Evolutionary conservation across 306 rosid genomes (phyloP), one percentile per base, ranked within the genome.

Genomic region (Dryas drummondii): DNA sequence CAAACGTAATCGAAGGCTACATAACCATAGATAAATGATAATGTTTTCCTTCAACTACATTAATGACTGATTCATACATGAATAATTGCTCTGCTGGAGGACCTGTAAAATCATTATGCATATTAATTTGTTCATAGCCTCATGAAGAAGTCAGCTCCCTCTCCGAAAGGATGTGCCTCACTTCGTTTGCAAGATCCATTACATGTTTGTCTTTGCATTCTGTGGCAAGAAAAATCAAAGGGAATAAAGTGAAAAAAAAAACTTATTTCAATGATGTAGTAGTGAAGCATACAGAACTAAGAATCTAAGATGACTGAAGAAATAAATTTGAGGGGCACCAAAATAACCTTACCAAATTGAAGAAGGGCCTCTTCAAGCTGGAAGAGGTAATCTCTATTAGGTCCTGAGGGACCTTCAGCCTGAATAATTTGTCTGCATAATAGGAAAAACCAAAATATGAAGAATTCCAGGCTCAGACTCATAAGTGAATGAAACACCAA

Each of bases 401-500:
- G 96, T 77, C 98, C 98, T 51, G 97, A 80, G 7, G 98, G 98
- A 8, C 97, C 97, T 86, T 88, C 82, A 1, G 97, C 96, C 3
- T 47, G 11, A 84, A 88, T 55, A 62, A 94, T 83, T 81, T 94
- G 97, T 70, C 96, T 94, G 88, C 70, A 75, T 45, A 75, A 54
- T 6, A 15, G 16, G 19, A 65, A 70, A 6, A 46, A 46, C 71
- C 6, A 10, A 12, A 15, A 49, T 55, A 61, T 40, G 47, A 68
- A 53, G 16, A 8, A 40, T 32, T 32, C 37, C 2, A 22, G 22
- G 22, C 22, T 22, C 22, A 22, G 22, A 22, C 22, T 22, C 22
- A 22, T 22, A 22, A 22, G 22, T 22, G 22, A 22, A 22, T 22
- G 22, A 22, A 22, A 22, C 22, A 22, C 22, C 22, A 22, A 22